A percentile compares a stretch with the other conserved stretches of the same genome.
Conservation (phyloP, 1,139 yeast genomes). For the Wickerhamomyces sp. region DNA sequence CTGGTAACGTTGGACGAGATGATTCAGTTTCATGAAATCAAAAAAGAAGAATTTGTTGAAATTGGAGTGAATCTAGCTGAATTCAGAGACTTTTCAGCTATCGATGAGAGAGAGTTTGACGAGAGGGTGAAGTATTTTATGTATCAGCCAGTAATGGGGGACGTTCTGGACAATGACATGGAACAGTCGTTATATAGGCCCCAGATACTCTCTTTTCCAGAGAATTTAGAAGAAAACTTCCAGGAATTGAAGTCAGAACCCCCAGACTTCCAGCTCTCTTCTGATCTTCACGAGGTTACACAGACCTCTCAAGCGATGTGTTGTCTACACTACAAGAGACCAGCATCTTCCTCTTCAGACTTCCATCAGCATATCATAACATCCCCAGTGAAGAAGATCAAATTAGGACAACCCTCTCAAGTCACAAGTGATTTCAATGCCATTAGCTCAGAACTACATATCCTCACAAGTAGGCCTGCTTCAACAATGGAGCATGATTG, state of each 20-base stretch:
- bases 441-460: conserved; percentile 6
- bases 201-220: not conserved
- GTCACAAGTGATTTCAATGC: conserved; percentile 1
- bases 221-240: no score
- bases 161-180: no score
- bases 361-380: not conserved
- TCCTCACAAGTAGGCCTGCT: conserved; percentile 1
- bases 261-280: not conserved
- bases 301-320: not conserved
- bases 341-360: not conserved
- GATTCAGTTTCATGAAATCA: conserved; percentile 1
- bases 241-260: conserved; percentile 1
- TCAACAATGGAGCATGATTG: not conserved
- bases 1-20: conserved; percentile 1
- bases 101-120: not conserved
- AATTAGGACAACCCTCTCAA: not conserved
- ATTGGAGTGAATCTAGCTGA: conserved; percentile 3
- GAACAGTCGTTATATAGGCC: no score
- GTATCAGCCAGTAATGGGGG: not conserved
- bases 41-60: not conserved
- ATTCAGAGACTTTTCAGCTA: not conserved
- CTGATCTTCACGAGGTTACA: conserved; percentile 6
- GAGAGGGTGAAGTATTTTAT: not conserved
- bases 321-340: not conserved
- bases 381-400: not conserved